Evolutionary conservation across 495 filamentous ascomycete genomes (phyloP).

Genomic region (Extremus antarcticus): DNA sequence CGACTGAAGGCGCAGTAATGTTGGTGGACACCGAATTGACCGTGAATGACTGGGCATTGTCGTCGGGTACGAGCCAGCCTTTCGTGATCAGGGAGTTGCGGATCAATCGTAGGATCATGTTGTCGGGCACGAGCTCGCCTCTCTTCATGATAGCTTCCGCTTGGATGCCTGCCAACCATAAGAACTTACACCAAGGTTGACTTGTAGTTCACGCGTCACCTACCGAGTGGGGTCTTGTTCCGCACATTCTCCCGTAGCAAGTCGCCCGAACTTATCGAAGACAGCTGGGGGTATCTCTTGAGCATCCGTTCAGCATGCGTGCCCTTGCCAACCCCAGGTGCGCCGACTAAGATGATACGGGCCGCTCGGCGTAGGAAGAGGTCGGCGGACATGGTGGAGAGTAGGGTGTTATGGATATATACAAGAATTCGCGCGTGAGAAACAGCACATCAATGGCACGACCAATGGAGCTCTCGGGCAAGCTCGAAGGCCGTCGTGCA

Average conservation of each 20-base stretch:
- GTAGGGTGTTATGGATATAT: conserved; percentile 10
- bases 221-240: conserved; percentile 74
- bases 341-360: conserved; percentile 86
- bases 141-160: conserved; percentile 77
- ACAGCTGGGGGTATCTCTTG: conserved; percentile 73
- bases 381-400: background rate
- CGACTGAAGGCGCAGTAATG: conserved; percentile 20
- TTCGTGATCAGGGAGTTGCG: conserved; percentile 70
- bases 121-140: conserved; percentile 76
- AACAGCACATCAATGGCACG: background rate
- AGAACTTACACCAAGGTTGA: conserved; percentile 4
- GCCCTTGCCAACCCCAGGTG: conserved; percentile 89
- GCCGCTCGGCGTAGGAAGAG: conserved; percentile 46
- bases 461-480: background rate
- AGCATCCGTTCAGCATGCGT: conserved; percentile 87
- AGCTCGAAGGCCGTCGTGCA: background rate
- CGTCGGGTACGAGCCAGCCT: conserved; percentile 57
- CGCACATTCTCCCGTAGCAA: conserved; percentile 79
- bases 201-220: conserved; percentile 23
- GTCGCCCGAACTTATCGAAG: conserved; percentile 88
- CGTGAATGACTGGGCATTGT: conserved; percentile 26
- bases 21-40: conserved; percentile 12
- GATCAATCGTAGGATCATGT: conserved; percentile 84
- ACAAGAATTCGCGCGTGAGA: background rate
- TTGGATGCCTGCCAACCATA: conserved; percentile 54